Conservation (phyloP, 2,329 filamentous ascomycete genomes). For the Diaporthe batatas region DNA sequence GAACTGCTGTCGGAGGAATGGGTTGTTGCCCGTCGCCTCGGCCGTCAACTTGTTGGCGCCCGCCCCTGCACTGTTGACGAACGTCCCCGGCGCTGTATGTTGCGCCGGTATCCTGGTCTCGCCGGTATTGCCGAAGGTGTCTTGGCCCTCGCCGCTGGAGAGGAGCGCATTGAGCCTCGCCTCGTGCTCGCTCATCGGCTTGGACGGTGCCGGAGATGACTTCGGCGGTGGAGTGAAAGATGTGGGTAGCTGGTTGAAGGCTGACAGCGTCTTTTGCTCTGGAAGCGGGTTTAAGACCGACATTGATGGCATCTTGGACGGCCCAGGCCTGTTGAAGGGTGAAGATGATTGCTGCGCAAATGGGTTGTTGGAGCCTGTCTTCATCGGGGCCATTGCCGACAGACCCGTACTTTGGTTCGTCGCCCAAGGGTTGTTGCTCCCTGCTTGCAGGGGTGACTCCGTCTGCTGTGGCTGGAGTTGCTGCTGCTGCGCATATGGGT, state of each 20-base stretch:
- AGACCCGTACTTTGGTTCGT: constrained; percentile 69
- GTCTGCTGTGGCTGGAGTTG: constrained; percentile 63
- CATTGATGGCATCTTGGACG: constrained; percentile 68
- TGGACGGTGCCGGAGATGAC: constrained; percentile 65
- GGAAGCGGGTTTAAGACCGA: constrained; percentile 81
- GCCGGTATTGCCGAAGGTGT: constrained; percentile 98
- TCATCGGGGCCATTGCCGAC: constrained; percentile 80
- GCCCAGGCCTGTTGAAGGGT: constrained; percentile 74
- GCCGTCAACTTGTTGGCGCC: constrained; percentile 78
- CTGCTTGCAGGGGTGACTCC: constrained; percentile 77
- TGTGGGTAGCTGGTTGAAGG: constrained; percentile 66
- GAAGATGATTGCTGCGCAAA: constrained; percentile 73
- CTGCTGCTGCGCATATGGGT: constrained; percentile 63
- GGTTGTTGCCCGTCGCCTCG: constrained; percentile 86
- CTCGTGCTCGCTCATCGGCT: constrained; percentile 72
- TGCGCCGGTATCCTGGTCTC: constrained; percentile 95
- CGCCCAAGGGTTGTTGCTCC: constrained; percentile 96
- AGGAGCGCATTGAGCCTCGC: constrained; percentile 89
- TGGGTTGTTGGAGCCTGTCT: constrained; percentile 97
- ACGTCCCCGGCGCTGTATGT: constrained; percentile 95
- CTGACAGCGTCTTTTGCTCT: constrained; percentile 83
- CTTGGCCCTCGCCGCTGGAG: constrained; percentile 89
- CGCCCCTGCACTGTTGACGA: constrained; percentile 93
- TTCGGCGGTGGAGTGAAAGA: constrained; percentile 58
- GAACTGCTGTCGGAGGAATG: constrained; percentile 87